Evolutionary conservation across 495 filamentous ascomycete species (phyloP), one percentile per base, ranked within the genome.

Genomic region (Hypoxylon lienhwacheense): DNA sequence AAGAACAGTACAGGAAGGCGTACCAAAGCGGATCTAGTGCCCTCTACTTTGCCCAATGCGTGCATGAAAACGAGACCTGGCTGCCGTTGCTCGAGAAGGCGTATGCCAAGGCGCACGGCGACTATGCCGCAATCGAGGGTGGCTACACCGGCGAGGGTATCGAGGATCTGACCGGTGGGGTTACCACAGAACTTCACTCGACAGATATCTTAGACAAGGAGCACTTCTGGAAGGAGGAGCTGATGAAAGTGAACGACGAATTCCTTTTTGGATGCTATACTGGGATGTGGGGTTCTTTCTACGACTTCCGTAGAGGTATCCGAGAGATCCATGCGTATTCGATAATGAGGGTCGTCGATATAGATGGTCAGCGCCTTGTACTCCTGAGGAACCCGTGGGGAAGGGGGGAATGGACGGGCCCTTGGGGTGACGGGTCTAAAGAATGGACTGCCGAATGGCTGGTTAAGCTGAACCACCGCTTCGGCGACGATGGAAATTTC

Each of bases 361-460:
- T 88, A 31, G 85, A 89, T 40, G 89, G 86, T 4, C 58, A 88
- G 52, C 77, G 87, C 21, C 76, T 97, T 25, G 72, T 96, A 7
- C 78, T 89, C 52, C 64, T 96, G 20, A 81, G 87, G 75, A 96
- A 97, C 58, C 92, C 92, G 0, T 96, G 91, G 91, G 92, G 92
- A 1, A 81, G 79, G 42, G 81, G 81, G 3, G 91, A 95, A 69
- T 96, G 91, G 87, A 83, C 74, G 7, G 87, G 87, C 4, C 70
- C 89, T 7, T 95, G 90, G 88, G 88, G 85, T 63, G 89, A 95
- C 63, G 90, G 92, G 14, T 91, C 87, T 6, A 89, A 91, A 61
- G 85, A 96, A 69, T 97, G 92, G 89, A 96, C 90, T 1, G 73
- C 88, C 0, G 85, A 95, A 62, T 95, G 89, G 89, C 84, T 95